These are phyloP conservation scores for Selaginella moellendorffii DNA, from an alignment of 75 land plant species.

Conservation along the genomic window DNA sequence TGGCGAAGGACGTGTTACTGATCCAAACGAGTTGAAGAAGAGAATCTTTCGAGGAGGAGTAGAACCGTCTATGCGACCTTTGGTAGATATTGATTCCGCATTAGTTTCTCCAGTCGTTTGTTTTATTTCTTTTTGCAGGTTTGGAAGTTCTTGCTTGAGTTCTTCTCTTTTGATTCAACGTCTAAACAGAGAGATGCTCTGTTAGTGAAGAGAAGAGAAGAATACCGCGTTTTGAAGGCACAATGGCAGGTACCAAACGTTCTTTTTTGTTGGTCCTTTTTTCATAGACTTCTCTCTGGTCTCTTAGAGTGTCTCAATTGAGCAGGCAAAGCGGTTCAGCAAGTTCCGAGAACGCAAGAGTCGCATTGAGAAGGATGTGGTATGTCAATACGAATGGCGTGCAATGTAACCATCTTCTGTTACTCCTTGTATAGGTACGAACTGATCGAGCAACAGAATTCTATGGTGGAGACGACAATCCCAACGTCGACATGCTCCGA, in stretches of 20 bases:
- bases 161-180: constrained; percentile 65
- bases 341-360: constrained; percentile 91
- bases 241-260: constrained; percentile 76
- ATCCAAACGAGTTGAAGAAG: constrained; percentile 60
- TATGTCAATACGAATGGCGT: constrained; percentile 15
- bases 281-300: constrained; percentile 4
- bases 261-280: constrained; percentile 1
- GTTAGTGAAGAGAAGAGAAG: constrained; percentile 36
- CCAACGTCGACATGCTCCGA: constrained; percentile 47
- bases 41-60: constrained; percentile 91
- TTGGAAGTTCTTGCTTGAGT: constrained; percentile 80
- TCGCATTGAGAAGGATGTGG: constrained; percentile 99
- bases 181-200: constrained; percentile 62
- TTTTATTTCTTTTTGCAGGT: constrained; percentile 31
- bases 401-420: background rate
- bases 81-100: background rate
- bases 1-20: constrained; percentile 60
- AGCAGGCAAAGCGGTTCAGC: constrained; percentile 85
- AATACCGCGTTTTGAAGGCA: constrained; percentile 54
- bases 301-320: constrained; percentile 60
- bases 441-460: constrained; percentile 78
- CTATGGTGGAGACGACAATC: constrained; percentile 91
- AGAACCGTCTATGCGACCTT: constrained; percentile 37
- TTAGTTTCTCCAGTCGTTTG: background rate
- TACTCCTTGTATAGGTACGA: constrained; percentile 45